Evolutionary conservation across 768 basidiomycete species (phyloP).

Genomic region (Xerocomellus amylosporus): DNA sequence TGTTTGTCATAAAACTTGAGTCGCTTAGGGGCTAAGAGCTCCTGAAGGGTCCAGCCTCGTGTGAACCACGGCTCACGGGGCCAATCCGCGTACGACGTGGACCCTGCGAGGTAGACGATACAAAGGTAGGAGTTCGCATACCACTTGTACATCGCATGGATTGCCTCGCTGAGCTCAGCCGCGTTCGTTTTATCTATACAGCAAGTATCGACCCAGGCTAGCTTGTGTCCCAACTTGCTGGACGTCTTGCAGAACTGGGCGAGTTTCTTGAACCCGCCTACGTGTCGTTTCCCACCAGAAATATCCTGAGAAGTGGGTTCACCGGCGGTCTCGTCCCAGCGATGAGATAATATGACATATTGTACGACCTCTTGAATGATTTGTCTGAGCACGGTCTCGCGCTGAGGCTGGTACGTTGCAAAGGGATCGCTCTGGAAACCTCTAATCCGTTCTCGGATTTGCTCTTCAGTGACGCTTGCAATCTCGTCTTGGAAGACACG

Average conservation of each 20-base stretch:
- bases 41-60: conserved; percentile 12
- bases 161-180: conserved; percentile 20
- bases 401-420: neutral
- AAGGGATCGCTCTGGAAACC: neutral
- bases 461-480: neutral
- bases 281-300: neutral
- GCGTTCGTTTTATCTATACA: conserved; percentile 20
- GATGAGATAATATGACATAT: conserved; percentile 18
- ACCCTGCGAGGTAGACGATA: conserved; percentile 14
- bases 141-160: conserved; percentile 24
- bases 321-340: conserved; percentile 1
- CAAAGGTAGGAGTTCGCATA: conserved; percentile 22
- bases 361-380: conserved; percentile 12
- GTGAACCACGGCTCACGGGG: conserved; percentile 11
- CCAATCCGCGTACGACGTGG: neutral
- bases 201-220: conserved; percentile 18
- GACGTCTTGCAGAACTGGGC: conserved; percentile 6
- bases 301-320: conserved; percentile 14
- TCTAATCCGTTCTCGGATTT: conserved; percentile 1
- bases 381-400: neutral
- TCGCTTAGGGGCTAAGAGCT: conserved; percentile 17
- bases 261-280: neutral
- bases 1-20: conserved; percentile 18
- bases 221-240: neutral
- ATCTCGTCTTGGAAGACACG: conserved; percentile 6